Evolutionary conservation across 495 filamentous ascomycete genomes (phyloP).

Genomic region (Stereocaulon alpinum): DNA sequence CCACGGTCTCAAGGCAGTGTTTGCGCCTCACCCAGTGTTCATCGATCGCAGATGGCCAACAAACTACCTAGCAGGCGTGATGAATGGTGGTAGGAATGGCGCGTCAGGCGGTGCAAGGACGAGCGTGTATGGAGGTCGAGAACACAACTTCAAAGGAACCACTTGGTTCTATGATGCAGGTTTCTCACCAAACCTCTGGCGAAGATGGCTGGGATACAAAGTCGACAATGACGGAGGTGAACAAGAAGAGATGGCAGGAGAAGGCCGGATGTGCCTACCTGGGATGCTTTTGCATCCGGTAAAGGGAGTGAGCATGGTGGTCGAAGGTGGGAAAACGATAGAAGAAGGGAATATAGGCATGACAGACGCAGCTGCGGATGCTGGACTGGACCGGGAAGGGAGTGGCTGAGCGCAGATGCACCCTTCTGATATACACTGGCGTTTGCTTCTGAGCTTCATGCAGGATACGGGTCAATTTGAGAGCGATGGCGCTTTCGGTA

Average conservation of each 20-base stretch:
- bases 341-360: slow-evolving; percentile 28
- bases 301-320: slow-evolving; percentile 71
- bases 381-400: slow-evolving; percentile 8
- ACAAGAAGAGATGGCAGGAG: slow-evolving; percentile 62
- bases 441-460: neutral
- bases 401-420: neutral
- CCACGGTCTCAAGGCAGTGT: slow-evolving; percentile 92
- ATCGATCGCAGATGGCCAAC: slow-evolving; percentile 85
- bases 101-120: slow-evolving; percentile 62
- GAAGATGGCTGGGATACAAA: slow-evolving; percentile 74
- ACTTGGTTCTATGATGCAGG: slow-evolving; percentile 95
- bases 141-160: slow-evolving; percentile 80
- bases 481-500: neutral
- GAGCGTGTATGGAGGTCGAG: slow-evolving; percentile 70
- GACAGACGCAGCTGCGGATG: slow-evolving; percentile 20
- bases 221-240: slow-evolving; percentile 83
- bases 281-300: slow-evolving; percentile 89
- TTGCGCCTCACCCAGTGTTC: slow-evolving; percentile 81
- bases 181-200: slow-evolving; percentile 73
- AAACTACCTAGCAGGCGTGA: slow-evolving; percentile 63
- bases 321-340: slow-evolving; percentile 40
- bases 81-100: slow-evolving; percentile 79
- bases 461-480: neutral
- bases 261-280: slow-evolving; percentile 87
- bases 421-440: slow-evolving; percentile 6